Base-by-base conservation (phyloP, 768 basidiomycete genomes). In the Pleurotus tuoliensis region DNA sequence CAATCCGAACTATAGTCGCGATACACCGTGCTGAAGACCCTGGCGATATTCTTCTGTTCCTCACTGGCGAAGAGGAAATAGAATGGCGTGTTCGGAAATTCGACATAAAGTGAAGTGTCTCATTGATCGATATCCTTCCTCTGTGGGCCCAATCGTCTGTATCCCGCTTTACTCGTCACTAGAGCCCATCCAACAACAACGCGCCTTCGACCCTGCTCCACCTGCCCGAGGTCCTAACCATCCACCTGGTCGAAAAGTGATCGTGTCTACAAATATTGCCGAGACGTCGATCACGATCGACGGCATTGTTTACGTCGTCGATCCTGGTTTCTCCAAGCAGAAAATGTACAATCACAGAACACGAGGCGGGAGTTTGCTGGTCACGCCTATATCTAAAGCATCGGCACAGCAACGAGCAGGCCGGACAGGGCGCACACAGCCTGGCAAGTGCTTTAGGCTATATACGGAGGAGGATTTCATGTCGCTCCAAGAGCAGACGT, bases 401-500 rank as follows among this genome's bases (percentile, higher is more conserved):
- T 92, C 90, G 0, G 96, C 96, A 4, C 92, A 96, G 71, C 96
- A 99, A 71, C 76, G 97, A 37, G 93, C 97, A 0, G 96, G 96
- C 44, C 92, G 96, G 68, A 97, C 96, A 0, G 97, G 96, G 37
- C 84, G 97, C 57, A 99, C 97, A 20, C 75, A 94, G 55, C 96
- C 97, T 0, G 97, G 96, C 37, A 98, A 98, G 70, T 98, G 96
- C 69, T 99, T 98, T 77, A 78, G 96, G 61, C 67, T 99, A 62
- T 99, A 98, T 69, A 98, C 95, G 0, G 94, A 99, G 71, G 90
- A 92, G 69, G 93, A 98, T 71, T 99, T 96, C 64, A 94, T 97
- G 82, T 82, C 78, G 58, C 76, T 99, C 45, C 93, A 98, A 71
- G 94, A 98, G 67, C 96, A 98, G 73, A 99, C 96, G 1, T 85